Percentiles rank a stretch among this genome's conserved stretches.
phyloP scores from a whole-genome alignment of 352 stramenopile genomes.

The Globisporangium acanthophoron region DNA sequence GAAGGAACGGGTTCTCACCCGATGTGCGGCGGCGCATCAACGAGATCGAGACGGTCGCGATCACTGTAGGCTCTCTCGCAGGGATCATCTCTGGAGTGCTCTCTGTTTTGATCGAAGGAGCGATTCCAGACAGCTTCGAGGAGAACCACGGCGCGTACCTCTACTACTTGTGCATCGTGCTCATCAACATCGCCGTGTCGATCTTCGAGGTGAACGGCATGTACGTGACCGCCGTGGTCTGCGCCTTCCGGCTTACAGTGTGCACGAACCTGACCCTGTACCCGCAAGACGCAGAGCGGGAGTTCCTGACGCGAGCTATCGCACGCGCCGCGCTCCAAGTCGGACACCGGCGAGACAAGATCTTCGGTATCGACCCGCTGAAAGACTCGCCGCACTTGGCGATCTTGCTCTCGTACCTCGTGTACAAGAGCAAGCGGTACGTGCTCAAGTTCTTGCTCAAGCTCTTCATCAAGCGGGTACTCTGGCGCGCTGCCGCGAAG shows the following conservation, averaged over 20 bases:
- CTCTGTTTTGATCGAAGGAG: slow-evolving; percentile 29
- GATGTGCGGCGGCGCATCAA: slow-evolving; percentile 20
- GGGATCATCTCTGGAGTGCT: slow-evolving; percentile 31
- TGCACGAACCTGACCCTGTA: slow-evolving; percentile 36
- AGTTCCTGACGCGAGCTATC: slow-evolving; percentile 42
- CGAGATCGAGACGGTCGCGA: slow-evolving; percentile 25
- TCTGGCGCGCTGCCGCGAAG: slow-evolving; percentile 40
- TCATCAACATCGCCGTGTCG: slow-evolving; percentile 46
- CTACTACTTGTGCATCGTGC: slow-evolving; percentile 26
- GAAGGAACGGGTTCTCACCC: slow-evolving; percentile 21
- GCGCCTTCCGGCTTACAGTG: slow-evolving; percentile 38
- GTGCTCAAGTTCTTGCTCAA: slow-evolving; percentile 52
- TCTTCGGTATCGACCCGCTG: slow-evolving; percentile 55
- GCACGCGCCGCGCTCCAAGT: slow-evolving; percentile 42
- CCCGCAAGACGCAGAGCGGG: slow-evolving; percentile 39
- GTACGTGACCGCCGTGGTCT: slow-evolving; percentile 32
- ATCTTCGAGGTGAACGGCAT: slow-evolving; percentile 38
- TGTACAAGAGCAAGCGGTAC: slow-evolving; percentile 54
- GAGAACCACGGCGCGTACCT: slow-evolving; percentile 8
- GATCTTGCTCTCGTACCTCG: slow-evolving; percentile 28
- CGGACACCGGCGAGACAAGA: slow-evolving; percentile 29
- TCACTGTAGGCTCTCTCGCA: slow-evolving; percentile 17
- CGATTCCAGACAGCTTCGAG: slow-evolving; percentile 10
- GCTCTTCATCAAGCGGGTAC: slow-evolving; percentile 44
- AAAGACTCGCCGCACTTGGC: slow-evolving; percentile 32